Evolutionary conservation across 257 asterid species (phyloP).

Genomic region (Leonotis leonurus): DNA sequence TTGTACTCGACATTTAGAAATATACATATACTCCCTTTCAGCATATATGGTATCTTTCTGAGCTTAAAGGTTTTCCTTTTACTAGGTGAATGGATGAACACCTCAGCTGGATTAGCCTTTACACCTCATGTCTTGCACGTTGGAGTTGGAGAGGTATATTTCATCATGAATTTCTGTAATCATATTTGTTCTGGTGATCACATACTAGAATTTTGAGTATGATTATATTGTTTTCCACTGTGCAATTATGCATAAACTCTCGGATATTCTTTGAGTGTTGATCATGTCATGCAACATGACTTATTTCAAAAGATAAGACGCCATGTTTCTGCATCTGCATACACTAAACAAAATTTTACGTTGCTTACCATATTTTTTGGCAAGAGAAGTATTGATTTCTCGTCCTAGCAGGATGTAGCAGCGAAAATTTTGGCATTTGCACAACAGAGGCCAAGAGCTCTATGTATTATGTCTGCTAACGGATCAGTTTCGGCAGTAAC

Average conservation of each 20-base stretch:
- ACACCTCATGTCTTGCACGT: constrained; percentile 81
- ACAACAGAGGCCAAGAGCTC: constrained; percentile 87
- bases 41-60: neutral
- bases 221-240: neutral
- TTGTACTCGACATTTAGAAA: neutral
- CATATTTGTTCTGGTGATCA: neutral
- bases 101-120: constrained; percentile 90
- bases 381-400: constrained; percentile 4
- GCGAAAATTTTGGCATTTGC: constrained; percentile 83
- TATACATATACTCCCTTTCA: neutral
- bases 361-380: neutral
- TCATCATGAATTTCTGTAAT: neutral
- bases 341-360: neutral
- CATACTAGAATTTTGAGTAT: neutral
- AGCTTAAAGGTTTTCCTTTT: constrained; percentile 3
- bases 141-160: constrained; percentile 72
- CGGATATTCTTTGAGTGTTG: neutral
- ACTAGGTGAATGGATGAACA: constrained; percentile 98
- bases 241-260: neutral
- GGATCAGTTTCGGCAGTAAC: constrained; percentile 78
- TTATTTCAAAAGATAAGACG: neutral
- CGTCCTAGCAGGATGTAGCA: constrained; percentile 66
- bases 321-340: neutral
- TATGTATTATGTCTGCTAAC: constrained; percentile 80
- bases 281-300: neutral